Evolutionary conservation across 306 rosid genomes (phyloP).

Genomic region (Inga oerstediana): DNA sequence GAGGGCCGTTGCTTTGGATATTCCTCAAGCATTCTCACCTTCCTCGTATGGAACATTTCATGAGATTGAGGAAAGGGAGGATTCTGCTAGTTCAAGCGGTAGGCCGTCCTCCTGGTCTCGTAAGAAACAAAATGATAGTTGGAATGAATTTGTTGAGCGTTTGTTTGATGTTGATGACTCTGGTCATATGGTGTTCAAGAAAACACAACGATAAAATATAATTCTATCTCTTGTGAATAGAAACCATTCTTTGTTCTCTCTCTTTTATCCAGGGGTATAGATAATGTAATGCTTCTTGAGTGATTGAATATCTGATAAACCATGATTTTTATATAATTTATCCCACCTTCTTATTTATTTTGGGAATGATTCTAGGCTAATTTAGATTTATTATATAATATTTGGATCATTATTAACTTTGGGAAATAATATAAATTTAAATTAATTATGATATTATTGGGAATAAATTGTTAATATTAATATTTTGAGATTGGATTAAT

Average conservation of each 20-base stretch:
- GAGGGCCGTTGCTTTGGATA: constrained; percentile 74
- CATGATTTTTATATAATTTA: too few relatives aligned
- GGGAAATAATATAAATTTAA: too few relatives aligned
- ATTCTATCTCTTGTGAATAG: background rate
- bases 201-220: constrained; percentile 31
- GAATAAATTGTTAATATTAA: too few relatives aligned
- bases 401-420: too few relatives aligned
- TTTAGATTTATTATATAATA: too few relatives aligned
- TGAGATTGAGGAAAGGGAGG: constrained; percentile 59
- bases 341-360: too few relatives aligned
- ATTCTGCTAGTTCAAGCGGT: constrained; percentile 50
- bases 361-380: too few relatives aligned
- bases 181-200: constrained; percentile 82
- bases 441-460: too few relatives aligned
- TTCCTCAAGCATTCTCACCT: constrained; percentile 71
- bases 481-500: too few relatives aligned
- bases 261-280: background rate
- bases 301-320: background rate
- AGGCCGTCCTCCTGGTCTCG: constrained; percentile 32
- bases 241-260: background rate
- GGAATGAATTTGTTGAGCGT: constrained; percentile 78
- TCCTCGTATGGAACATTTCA: constrained; percentile 78
- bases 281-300: background rate
- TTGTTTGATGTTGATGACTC: constrained; percentile 71
- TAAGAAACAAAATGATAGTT: constrained; percentile 53